These are phyloP conservation scores for Crucibulum parvulum DNA, from an alignment of 1,284 basidiomycete genomes.

Conservation along the genomic window DNA sequence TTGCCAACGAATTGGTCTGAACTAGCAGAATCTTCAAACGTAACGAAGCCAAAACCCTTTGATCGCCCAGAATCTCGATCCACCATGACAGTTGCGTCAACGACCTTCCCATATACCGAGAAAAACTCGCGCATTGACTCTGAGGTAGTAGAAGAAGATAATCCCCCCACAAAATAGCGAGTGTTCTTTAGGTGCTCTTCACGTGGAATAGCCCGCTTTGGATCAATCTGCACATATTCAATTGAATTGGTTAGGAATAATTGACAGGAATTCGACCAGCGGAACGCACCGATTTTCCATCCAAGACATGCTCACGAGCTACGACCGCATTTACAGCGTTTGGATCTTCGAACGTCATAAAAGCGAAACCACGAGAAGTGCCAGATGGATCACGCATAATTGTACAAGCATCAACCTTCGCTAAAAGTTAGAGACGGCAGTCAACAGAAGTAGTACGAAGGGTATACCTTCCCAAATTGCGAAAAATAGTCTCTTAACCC, in stretches of 20 bases:
- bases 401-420: slow-evolving; percentile 86
- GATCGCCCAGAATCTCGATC: slow-evolving; percentile 90
- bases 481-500: slow-evolving; percentile 75
- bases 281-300: slow-evolving; percentile 82
- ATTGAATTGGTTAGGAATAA: not conserved
- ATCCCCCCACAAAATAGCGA: slow-evolving; percentile 90
- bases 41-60: slow-evolving; percentile 94
- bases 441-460: not conserved
- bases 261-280: not conserved
- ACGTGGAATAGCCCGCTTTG: slow-evolving; percentile 92
- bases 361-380: slow-evolving; percentile 93
- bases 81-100: slow-evolving; percentile 94
- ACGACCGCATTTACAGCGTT: slow-evolving; percentile 85
- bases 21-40: slow-evolving; percentile 81
- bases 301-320: slow-evolving; percentile 84
- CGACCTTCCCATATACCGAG: slow-evolving; percentile 78
- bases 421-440: slow-evolving; percentile 15
- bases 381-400: slow-evolving; percentile 95
- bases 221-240: slow-evolving; percentile 77
- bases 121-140: slow-evolving; percentile 87
- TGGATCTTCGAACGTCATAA: slow-evolving; percentile 90
- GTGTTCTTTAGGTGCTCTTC: slow-evolving; percentile 85
- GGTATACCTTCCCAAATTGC: slow-evolving; percentile 71
- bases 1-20: slow-evolving; percentile 78
- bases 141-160: slow-evolving; percentile 80